phyloP scores from a whole-genome alignment of 139 green algal genomes.

The Chlorella sp. region DNA sequence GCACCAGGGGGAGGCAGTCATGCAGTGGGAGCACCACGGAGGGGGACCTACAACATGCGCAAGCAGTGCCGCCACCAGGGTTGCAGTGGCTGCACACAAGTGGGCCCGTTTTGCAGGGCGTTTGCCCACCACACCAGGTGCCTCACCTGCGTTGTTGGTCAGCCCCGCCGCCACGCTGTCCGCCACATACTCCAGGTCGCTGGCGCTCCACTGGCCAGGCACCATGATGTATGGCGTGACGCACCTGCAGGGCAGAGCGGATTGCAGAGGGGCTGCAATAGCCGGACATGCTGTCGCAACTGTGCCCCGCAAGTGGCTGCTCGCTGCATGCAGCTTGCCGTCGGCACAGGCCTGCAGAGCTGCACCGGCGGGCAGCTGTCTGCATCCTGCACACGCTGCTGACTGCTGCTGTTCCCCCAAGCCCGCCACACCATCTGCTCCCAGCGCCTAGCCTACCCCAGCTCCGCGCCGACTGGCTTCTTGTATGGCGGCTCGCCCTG shows the following conservation, averaged over 20 bases:
- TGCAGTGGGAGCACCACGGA: background rate
- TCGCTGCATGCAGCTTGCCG: too few relatives aligned
- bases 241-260: constrained; percentile 54
- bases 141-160: constrained; percentile 49
- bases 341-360: too few relatives aligned
- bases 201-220: constrained; percentile 64
- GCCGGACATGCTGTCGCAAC: too few relatives aligned
- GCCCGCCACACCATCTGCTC: background rate
- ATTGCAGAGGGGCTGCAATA: too few relatives aligned
- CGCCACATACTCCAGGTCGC: constrained; percentile 79
- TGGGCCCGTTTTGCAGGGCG: too few relatives aligned
- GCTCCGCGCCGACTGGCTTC: constrained; percentile 32
- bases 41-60: too few relatives aligned
- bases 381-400: too few relatives aligned
- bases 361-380: too few relatives aligned
- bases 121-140: background rate
- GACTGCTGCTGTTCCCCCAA: background rate
- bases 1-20: background rate
- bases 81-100: too few relatives aligned
- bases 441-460: background rate
- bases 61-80: too few relatives aligned
- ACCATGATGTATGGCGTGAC: constrained; percentile 88
- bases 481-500: constrained; percentile 19
- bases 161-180: constrained; percentile 63
- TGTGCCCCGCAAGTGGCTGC: too few relatives aligned